Evolutionary conservation across 306 rosid genomes (phyloP), one percentile per base, ranked within the genome.

Genomic region (Rosa multiflora): DNA sequence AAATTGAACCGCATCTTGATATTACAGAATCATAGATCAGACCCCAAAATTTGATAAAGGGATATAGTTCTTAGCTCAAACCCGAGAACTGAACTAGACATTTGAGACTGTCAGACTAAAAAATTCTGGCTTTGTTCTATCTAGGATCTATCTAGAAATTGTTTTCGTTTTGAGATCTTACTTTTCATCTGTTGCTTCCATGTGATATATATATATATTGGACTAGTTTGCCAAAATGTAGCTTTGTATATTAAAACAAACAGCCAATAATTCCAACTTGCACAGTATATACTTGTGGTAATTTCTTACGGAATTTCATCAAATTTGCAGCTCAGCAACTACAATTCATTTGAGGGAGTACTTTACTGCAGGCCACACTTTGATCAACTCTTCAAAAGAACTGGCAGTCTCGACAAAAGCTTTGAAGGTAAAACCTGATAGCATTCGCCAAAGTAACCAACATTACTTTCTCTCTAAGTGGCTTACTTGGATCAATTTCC

Each of bases 271-370:
- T 32, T 63, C 12, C 3, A 12, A 26, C 68, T 29, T 29, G n/a
- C 40, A 63, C 1, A 61, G 15, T 29, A 5, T 29, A 13, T 15
- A 18, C 58, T 71, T 18, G 8, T 67, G 61, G 48, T 10, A 26
- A 26, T 70, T 47, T 73, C 35, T 21, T 26, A 49, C 64, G 47
- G 73, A 62, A 75, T 12, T 55, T 26, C 52, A 69, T 81, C 6
- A 69, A 68, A 56, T 64, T 42, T 88, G 85, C 99, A 95, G 99
- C 98, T 95, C 63, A 90, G 99, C 89, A 95, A 93, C 88, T 95
- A 95, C 94, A 95, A 95, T 72, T 95, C 99, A 75, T 95, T 92
- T 80, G 99, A 95, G 90, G 99, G 99, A 76, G 99, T 95, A 37
- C 94, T 92, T 61, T 95, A 95, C 75, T 95, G 99, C 90, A 86